A percentile compares a stretch with the other conserved stretches of the same genome.
Conservation (phyloP, 2,329 filamentous ascomycete genomes). For the Cercospora citrullina region DNA sequence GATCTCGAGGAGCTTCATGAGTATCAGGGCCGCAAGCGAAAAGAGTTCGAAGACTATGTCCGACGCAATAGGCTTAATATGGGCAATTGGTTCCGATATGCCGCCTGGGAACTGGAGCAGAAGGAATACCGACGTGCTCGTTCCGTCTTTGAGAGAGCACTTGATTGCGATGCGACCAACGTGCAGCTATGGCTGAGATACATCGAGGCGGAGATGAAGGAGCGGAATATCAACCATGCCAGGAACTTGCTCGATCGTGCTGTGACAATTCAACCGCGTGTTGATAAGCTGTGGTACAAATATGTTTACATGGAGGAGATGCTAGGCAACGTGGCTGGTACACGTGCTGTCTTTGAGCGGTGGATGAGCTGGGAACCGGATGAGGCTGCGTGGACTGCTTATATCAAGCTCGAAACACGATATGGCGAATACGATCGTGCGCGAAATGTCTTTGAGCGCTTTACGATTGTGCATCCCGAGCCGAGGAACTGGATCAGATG, state of each 20-base stretch:
- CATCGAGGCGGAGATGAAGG: conserved; percentile 95
- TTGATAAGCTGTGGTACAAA: conserved; percentile 99
- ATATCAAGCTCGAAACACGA: conserved; percentile 95
- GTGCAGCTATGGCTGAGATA: conserved; percentile 89
- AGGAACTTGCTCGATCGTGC: conserved; percentile 91
- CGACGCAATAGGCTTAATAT: conserved; percentile 91
- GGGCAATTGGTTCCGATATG: conserved; percentile 99
- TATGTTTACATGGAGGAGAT: conserved; percentile 99
- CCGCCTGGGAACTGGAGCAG: conserved; percentile 95
- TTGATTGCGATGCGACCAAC: conserved; percentile 87
- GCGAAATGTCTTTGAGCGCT: conserved; percentile 84
- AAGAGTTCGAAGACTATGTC: conserved; percentile 98
- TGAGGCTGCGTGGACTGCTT: conserved; percentile 90
- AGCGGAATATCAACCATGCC: conserved; percentile 92
- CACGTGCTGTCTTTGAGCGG: conserved; percentile 89
- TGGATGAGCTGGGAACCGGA: conserved; percentile 99
- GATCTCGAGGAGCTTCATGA: conserved; percentile 98
- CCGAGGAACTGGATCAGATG: conserved; percentile 98
- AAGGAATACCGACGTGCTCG: conserved; percentile 92
- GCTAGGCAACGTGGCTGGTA: conserved; percentile 88
- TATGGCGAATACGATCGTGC: conserved; percentile 90
- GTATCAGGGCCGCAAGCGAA: conserved; percentile 91
- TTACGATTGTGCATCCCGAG: conserved; percentile 90
- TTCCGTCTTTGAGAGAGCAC: conserved; percentile 89
- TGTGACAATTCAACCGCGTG: conserved; percentile 84